These are phyloP conservation scores for Ajuga reptans DNA, from an alignment of 305 asterid species.

Conservation along the genomic window DNA sequence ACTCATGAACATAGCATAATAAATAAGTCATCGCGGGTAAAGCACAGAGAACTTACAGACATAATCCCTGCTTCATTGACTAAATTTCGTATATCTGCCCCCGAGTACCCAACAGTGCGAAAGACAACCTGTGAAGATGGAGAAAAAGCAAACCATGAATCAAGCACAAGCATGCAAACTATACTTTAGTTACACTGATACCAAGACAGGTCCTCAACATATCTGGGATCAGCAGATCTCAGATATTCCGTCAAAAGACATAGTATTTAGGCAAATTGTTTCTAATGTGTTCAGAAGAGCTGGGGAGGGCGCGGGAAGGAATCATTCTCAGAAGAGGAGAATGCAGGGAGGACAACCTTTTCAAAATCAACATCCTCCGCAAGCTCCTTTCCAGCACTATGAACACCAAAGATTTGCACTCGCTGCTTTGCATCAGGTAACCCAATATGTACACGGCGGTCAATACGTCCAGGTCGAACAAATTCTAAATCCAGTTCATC, in stretches of 20 bases:
- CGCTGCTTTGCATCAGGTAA: conserved; percentile 96
- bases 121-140: conserved; percentile 72
- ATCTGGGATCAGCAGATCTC: background rate
- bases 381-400: conserved; percentile 85
- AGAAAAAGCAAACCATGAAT: conserved; percentile 19
- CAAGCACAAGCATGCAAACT: conserved; percentile 5
- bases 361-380: conserved; percentile 78
- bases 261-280: background rate
- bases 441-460: conserved; percentile 90
- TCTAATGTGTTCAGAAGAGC: background rate
- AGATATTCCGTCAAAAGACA: background rate
- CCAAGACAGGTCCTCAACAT: conserved; percentile 16
- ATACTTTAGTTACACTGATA: background rate
- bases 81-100: conserved; percentile 92
- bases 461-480: conserved; percentile 88
- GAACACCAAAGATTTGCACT: conserved; percentile 90
- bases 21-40: conserved; percentile 10
- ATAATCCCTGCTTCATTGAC: conserved; percentile 96
- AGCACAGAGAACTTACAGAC: conserved; percentile 67
- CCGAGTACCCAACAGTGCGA: conserved; percentile 97
- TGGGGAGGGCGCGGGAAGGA: background rate
- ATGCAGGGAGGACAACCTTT: conserved; percentile 42
- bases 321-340: conserved; percentile 9
- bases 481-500: conserved; percentile 84
- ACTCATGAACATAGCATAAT: background rate